Percentiles rank a stretch among this genome's conserved stretches.
Evolutionary conservation across 23 red algal genomes (phyloP).

Genomic region (Gracilaria caudata): DNA sequence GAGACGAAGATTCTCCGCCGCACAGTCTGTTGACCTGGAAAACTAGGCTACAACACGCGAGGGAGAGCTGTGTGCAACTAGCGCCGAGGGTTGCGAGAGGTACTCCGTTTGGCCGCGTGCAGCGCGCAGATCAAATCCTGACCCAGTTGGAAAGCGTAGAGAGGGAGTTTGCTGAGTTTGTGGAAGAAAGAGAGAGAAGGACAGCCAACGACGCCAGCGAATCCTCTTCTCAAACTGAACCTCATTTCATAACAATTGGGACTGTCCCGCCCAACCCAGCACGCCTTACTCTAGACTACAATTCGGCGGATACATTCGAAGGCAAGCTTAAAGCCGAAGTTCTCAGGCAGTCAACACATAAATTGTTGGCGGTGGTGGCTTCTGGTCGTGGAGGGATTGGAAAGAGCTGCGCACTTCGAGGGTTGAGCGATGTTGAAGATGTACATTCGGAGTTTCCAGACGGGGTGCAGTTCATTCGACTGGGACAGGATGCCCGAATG

Average conservation of each 20-base stretch:
- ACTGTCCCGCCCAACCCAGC: not conserved
- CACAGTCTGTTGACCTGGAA: not conserved
- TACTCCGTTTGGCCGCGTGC: not conserved
- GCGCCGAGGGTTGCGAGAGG: not conserved
- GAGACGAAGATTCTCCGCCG: not conserved
- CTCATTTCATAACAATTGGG: not conserved
- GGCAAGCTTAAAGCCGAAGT: not conserved
- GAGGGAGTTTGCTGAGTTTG: not conserved
- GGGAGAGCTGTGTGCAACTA: not conserved
- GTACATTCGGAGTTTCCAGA: not conserved
- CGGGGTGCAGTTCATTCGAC: not conserved
- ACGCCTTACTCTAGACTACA: not conserved
- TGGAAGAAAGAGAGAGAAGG: not conserved
- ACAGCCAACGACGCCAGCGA: not conserved
- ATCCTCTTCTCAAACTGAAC: not conserved
- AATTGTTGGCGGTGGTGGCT: not conserved
- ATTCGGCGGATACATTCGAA: not conserved
- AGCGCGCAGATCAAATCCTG: not conserved
- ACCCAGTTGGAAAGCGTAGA: not conserved
- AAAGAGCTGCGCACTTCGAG: conserved; percentile 1
- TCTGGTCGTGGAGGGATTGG: not conserved
- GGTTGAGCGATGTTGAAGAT: not conserved
- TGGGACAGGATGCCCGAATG: not conserved
- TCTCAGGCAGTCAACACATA: not conserved
- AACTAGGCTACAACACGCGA: not conserved